phyloP scores from a whole-genome alignment of 306 rosid genomes.

The Vigna nakashimae region DNA sequence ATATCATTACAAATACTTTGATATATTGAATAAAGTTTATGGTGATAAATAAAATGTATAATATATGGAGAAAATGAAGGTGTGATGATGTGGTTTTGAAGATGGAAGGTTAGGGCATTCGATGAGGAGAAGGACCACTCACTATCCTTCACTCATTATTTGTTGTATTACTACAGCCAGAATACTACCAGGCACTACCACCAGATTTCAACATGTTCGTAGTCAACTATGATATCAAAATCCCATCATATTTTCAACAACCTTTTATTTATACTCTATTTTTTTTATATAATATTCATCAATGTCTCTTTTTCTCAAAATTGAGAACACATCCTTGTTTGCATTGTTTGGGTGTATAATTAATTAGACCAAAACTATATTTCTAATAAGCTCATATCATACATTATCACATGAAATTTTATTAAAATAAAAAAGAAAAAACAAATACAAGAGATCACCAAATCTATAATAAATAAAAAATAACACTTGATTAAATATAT shows the following conservation, averaged over 20 bases:
- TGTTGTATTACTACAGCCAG: slow-evolving; percentile 59
- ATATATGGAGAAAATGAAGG: background rate
- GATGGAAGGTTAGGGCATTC: slow-evolving; percentile 40
- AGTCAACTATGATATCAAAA: slow-evolving; percentile 75
- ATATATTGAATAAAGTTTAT: background rate
- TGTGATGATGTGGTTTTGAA: slow-evolving; percentile 61
- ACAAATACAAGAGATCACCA: no score
- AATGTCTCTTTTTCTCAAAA: background rate
- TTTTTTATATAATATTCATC: slow-evolving; percentile 1
- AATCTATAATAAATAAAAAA: no score
- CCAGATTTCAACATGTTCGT: slow-evolving; percentile 42
- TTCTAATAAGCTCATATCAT: no score
- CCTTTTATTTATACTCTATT: slow-evolving; percentile 12
- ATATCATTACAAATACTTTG: no score
- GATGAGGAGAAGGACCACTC: slow-evolving; percentile 61
- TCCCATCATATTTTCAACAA: slow-evolving; percentile 46
- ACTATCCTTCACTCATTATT: slow-evolving; percentile 66
- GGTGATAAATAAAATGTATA: background rate
- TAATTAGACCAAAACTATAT: background rate
- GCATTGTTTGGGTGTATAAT: background rate
- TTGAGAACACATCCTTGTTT: background rate
- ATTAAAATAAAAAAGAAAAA: no score
- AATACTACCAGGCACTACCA: slow-evolving; percentile 45
- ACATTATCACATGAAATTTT: no score
- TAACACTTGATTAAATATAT: no score